Percentiles rank a stretch among this genome's conserved stretches.
phyloP scores from a whole-genome alignment of 2,329 filamentous ascomycete species.

The Colletotrichum lindemuthianum region DNA sequence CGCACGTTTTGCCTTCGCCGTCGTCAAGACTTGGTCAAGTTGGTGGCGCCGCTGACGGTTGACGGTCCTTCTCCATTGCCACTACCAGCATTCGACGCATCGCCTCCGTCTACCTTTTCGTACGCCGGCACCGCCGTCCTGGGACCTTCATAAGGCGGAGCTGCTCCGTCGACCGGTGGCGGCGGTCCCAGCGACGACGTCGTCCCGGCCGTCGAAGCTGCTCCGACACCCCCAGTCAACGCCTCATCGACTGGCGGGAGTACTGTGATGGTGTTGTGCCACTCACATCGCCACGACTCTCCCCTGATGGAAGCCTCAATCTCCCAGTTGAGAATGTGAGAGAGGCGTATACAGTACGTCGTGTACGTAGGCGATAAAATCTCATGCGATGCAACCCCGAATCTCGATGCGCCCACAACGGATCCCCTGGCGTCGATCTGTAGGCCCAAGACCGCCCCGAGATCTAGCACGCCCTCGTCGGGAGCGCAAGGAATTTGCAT shows the following conservation, averaged over 20 bases:
- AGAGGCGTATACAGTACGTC: constrained; percentile 9
- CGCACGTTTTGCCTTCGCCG: too few species aligned
- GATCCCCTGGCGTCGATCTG: constrained; percentile 1
- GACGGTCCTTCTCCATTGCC: neutral
- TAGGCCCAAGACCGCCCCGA: constrained; percentile 3
- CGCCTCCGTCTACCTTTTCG: constrained; percentile 5
- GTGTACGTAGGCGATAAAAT: neutral
- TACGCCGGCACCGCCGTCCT: constrained; percentile 12
- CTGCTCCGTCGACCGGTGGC: neutral
- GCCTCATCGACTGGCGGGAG: constrained; percentile 3
- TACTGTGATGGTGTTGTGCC: constrained; percentile 3
- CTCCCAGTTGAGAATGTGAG: constrained; percentile 14
- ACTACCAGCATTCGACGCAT: neutral
- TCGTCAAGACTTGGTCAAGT: too few species aligned
- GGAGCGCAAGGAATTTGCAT: neutral
- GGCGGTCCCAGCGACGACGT: neutral
- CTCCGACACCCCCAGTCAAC: neutral
- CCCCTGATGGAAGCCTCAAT: neutral
- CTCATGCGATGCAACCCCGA: neutral
- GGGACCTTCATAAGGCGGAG: constrained; percentile 13
- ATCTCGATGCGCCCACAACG: neutral
- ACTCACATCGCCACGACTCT: constrained; percentile 11
- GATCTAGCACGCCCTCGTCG: neutral
- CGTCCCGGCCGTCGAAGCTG: neutral
- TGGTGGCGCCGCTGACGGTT: too few species aligned